phyloP scores from a whole-genome alignment of 768 basidiomycete species.

The Suillus discolor region DNA sequence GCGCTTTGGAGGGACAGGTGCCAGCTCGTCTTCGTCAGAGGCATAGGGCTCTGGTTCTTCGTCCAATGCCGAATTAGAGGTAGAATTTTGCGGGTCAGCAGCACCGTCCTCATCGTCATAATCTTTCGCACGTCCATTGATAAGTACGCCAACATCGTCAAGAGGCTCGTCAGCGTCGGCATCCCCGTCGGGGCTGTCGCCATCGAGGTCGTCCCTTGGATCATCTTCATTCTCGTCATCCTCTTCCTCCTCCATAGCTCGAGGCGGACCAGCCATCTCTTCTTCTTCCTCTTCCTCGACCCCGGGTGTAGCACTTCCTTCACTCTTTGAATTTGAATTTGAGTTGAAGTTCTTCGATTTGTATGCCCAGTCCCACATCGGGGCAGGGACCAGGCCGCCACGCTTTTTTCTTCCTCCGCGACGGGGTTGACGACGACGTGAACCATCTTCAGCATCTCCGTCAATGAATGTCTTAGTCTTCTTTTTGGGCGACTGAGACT shows the following conservation, averaged over 20 bases:
- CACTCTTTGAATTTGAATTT: conserved; percentile 45
- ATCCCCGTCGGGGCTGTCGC: conserved; percentile 19
- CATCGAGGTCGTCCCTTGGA: conserved; percentile 18
- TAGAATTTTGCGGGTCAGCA: conserved; percentile 9
- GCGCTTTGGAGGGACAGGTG: neutral
- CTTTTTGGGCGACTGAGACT: conserved; percentile 30
- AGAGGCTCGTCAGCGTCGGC: conserved; percentile 8
- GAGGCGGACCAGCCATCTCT: conserved; percentile 46
- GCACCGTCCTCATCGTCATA: conserved; percentile 20
- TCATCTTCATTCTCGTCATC: conserved; percentile 30
- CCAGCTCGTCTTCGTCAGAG: conserved; percentile 8
- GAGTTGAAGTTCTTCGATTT: conserved; percentile 42
- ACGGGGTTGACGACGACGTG: conserved; percentile 22
- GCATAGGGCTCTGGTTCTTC: conserved; percentile 10
- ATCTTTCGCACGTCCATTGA: conserved; percentile 15
- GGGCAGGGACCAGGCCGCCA: conserved; percentile 72
- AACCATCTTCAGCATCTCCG: conserved; percentile 8
- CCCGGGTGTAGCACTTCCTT: conserved; percentile 43
- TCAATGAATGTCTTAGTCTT: conserved; percentile 2
- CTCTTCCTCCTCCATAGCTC: conserved; percentile 67
- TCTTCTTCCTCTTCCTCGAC: conserved; percentile 43
- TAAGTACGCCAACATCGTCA: conserved; percentile 1
- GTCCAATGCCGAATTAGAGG: conserved; percentile 5
- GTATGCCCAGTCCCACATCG: conserved; percentile 87
- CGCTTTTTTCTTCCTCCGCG: conserved; percentile 48